A percentile compares a stretch with the other conserved stretches of the same genome.
These are phyloP conservation scores for Papiliotrema flavescens DNA, from an alignment of 1,284 basidiomycete genomes.

Conservation along the genomic window DNA sequence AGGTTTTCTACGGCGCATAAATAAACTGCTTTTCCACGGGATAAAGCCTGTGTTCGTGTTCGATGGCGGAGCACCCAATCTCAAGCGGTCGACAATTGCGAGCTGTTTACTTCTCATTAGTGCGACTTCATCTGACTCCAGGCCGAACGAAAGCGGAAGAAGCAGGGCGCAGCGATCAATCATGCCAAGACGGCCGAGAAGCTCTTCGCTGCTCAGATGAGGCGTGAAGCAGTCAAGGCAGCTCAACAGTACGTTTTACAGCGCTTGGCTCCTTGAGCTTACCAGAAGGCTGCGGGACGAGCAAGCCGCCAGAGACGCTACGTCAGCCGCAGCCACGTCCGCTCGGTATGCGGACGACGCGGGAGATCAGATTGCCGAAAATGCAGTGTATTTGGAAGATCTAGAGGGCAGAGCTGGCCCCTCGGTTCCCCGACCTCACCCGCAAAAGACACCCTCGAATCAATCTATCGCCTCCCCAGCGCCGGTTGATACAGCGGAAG, in stretches of 20 bases:
- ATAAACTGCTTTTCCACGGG: constrained; percentile 92
- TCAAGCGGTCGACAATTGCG: constrained; percentile 85
- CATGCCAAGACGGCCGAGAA: constrained; percentile 83
- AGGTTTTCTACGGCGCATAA: constrained; percentile 80
- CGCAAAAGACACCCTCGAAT: not conserved
- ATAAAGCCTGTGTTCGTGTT: constrained; percentile 98
- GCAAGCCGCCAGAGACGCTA: constrained; percentile 34
- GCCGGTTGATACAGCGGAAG: constrained; percentile 24
- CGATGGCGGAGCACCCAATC: constrained; percentile 83
- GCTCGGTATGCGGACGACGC: constrained; percentile 35
- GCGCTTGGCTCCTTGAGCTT: not conserved
- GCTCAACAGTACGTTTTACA: constrained; percentile 52
- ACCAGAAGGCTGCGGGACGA: constrained; percentile 22
- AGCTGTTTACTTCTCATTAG: constrained; percentile 26
- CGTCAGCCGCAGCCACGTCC: constrained; percentile 15
- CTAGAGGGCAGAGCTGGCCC: constrained; percentile 54
- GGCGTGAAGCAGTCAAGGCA: constrained; percentile 80
- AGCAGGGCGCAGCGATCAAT: constrained; percentile 76
- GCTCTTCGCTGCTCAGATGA: constrained; percentile 88
- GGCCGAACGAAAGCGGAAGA: constrained; percentile 81
- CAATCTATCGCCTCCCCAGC: not conserved
- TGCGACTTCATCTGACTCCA: constrained; percentile 42
- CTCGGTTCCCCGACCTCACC: constrained; percentile 16
- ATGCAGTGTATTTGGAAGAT: constrained; percentile 81
- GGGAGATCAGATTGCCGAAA: constrained; percentile 57